Percentiles rank a stretch among this genome's conserved stretches.
Conservation (phyloP, 2,329 filamentous ascomycete genomes). For the Huntiella bhutanensis region DNA sequence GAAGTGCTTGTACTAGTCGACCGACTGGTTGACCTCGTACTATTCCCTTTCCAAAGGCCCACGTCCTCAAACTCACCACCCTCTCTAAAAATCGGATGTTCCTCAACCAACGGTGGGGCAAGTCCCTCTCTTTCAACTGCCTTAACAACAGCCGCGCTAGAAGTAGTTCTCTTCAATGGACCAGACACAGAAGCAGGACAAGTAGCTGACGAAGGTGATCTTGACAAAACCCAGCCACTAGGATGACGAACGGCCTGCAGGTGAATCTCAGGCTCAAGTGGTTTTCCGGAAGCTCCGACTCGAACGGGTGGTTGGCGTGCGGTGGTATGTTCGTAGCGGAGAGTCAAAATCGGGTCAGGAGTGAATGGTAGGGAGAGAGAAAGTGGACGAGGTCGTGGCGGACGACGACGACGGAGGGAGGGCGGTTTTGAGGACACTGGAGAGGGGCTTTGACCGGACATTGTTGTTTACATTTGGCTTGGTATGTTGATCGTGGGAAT, state of each 20-base stretch:
- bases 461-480: too few species aligned
- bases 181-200: conserved; percentile 1
- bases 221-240: too few species aligned
- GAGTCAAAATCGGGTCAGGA: conserved; percentile 30
- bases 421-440: conserved; percentile 17
- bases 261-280: too few species aligned
- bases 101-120: conserved; percentile 6
- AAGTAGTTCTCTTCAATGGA: conserved; percentile 1
- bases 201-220: background rate
- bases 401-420: background rate
- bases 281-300: conserved; percentile 4
- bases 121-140: conserved; percentile 4
- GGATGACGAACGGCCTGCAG: too few species aligned
- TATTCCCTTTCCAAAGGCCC: conserved; percentile 7
- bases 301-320: conserved; percentile 37
- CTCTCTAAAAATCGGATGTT: conserved; percentile 9
- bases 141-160: conserved; percentile 5
- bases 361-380: conserved; percentile 25
- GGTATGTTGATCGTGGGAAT: too few species aligned
- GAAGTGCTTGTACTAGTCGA: background rate
- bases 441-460: too few species aligned
- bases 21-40: conserved; percentile 5
- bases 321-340: conserved; percentile 43
- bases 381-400: conserved; percentile 15
- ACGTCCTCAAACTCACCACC: background rate